Conservation (phyloP, 2,329 filamentous ascomycete genomes). For the Cladophialophora bantiana region DNA sequence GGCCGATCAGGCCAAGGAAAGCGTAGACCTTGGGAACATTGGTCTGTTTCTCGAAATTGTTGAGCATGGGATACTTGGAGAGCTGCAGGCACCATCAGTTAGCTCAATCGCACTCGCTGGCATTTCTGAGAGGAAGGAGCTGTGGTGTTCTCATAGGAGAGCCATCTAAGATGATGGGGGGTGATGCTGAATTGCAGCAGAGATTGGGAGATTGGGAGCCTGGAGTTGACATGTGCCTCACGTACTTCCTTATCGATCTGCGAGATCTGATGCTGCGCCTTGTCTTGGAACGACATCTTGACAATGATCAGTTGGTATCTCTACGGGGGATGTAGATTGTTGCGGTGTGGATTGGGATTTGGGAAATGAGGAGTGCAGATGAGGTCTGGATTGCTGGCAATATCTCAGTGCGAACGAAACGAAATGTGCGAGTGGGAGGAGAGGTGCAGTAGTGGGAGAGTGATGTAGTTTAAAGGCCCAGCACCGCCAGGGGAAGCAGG, state of each 20-base stretch:
- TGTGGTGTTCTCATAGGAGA: not conserved
- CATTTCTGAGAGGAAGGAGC: not conserved
- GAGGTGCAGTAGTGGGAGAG: slow-evolving; percentile 16
- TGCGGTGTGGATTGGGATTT: not conserved
- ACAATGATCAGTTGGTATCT: slow-evolving; percentile 8
- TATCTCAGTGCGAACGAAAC: slow-evolving; percentile 15
- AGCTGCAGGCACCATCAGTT: slow-evolving; percentile 55
- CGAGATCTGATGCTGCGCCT: slow-evolving; percentile 68
- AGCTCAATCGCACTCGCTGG: slow-evolving; percentile 13
- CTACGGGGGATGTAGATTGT: slow-evolving; percentile 6
- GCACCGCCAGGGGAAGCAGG: not conserved
- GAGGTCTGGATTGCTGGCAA: slow-evolving; percentile 6
- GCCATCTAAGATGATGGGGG: not conserved
- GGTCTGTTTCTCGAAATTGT: slow-evolving; percentile 73
- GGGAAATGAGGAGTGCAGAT: slow-evolving; percentile 10
- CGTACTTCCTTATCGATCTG: slow-evolving; percentile 73
- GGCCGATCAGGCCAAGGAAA: slow-evolving; percentile 67
- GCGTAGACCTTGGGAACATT: slow-evolving; percentile 73
- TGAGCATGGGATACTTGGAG: slow-evolving; percentile 70
- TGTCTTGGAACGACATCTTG: slow-evolving; percentile 62
- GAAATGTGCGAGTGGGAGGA: slow-evolving; percentile 16
- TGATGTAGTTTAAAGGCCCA: slow-evolving; percentile 9
- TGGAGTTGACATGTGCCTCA: slow-evolving; percentile 33
- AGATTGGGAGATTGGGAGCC: slow-evolving; percentile 12
- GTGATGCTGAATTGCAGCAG: not conserved